Base-by-base conservation (phyloP, 495 filamentous ascomycete genomes). In the Podospora comata region DNA sequence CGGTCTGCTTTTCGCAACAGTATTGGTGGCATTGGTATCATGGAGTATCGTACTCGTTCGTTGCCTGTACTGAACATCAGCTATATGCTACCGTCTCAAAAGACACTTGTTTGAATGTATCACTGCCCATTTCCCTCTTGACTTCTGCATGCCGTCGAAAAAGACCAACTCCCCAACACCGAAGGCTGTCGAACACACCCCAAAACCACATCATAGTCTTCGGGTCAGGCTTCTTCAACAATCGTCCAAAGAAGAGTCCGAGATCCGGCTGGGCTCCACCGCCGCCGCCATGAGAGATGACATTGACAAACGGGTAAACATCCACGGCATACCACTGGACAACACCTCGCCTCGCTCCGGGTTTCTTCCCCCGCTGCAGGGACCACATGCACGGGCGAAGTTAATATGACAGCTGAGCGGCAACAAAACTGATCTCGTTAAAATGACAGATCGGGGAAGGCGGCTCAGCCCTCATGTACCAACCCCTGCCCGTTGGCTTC, bases 391-490 rank as follows among this genome's bases (percentile, higher is more conserved):
- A 19, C 2, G 55, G 55, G n/a, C 23, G n/a, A 58, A 58, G 16
- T 5, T 5, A 26, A 20, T 58, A 20, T 19, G 23, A 3, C 55
- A 58, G 55, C 15, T 58, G 13, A 58, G 11, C 11, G 55, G 55
- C 23, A 7, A 26, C 6, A 58, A 26, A 58, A 58, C 23, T 58
- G 4, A 58, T 19, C n/a, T 58, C 39, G 39, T 48, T 48, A 11
- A 48, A 48, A 48, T 48, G 39, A 48, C 39, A 48, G 39, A 48
- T 48, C 39, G 7, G 39, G 39, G 39, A 48, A 20, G 55, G 55
- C 55, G 55, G n/a, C 55, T 58, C 55, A 58, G 55, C 55, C 55
- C 55, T 26, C 55, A 58, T 19, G 55, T 48, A 6, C 39, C 13
- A 16, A 48, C 39, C 39, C 39, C 39, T 48, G 39, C 39, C 39